These are phyloP conservation scores for Chytriomyces confervae DNA, from an alignment of 192 early-diverging fungal genomes.

Conservation along the genomic window DNA sequence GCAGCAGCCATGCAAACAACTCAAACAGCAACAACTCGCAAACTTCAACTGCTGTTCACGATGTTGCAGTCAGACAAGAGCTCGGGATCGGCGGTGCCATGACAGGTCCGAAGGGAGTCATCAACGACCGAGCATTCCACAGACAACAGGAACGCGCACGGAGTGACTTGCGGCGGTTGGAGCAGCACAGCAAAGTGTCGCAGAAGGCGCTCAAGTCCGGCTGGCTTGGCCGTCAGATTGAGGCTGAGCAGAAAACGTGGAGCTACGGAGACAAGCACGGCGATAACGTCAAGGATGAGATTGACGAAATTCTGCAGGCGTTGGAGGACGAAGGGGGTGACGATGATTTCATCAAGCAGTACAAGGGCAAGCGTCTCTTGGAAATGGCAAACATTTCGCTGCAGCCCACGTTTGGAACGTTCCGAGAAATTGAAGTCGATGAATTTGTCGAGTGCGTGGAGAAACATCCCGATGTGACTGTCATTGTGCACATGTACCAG, in stretches of 20 bases:
- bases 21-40: slow-evolving; percentile 16
- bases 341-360: slow-evolving; percentile 43
- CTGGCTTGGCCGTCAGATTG: slow-evolving; percentile 57
- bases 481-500: slow-evolving; percentile 62
- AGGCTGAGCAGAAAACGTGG: slow-evolving; percentile 43
- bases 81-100: slow-evolving; percentile 52
- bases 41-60: slow-evolving; percentile 28
- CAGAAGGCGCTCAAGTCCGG: slow-evolving; percentile 49
- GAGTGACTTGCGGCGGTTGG: slow-evolving; percentile 17
- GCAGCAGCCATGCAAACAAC: neutral
- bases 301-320: slow-evolving; percentile 41
- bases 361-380: slow-evolving; percentile 42
- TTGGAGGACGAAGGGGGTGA: slow-evolving; percentile 46
- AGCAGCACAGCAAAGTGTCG: slow-evolving; percentile 27
- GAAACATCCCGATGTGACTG: slow-evolving; percentile 41
- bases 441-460: slow-evolving; percentile 56
- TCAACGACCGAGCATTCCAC: slow-evolving; percentile 62
- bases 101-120: slow-evolving; percentile 65
- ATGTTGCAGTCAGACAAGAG: slow-evolving; percentile 43
- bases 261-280: slow-evolving; percentile 5
- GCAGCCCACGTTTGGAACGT: slow-evolving; percentile 36
- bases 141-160: slow-evolving; percentile 56
- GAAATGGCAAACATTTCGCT: slow-evolving; percentile 31
- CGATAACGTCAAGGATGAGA: slow-evolving; percentile 38
- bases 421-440: slow-evolving; percentile 47